Evolutionary conservation across 1,284 basidiomycete species (phyloP), one percentile per base, ranked within the genome.

Genomic region (Pascua sp.): DNA sequence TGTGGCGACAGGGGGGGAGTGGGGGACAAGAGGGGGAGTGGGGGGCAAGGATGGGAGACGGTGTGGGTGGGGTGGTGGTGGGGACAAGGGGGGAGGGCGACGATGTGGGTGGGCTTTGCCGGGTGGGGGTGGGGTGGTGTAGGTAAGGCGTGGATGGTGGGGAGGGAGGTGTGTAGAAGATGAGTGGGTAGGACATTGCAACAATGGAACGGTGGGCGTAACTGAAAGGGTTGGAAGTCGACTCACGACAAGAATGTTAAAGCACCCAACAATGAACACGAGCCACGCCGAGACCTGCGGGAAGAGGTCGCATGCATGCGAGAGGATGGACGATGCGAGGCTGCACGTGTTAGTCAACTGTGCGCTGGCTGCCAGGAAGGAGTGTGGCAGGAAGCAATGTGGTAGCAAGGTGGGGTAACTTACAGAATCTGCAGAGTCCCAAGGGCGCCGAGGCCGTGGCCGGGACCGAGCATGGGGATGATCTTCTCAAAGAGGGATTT

Each of bases 381-480:
- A 5, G 16, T 17, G 32, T 12, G 16, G 9, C 11, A 12, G 37
- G 18, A 42, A 7, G 2, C n/a, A n/a, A n/a, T 32, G 24, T 32
- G 24, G 24, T 32, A 32, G 3, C 4, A 32, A 32, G 24, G 24
- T 3, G 24, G 24, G 3, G 24, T 3, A 51, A 65, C 85, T 69
- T 66, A 88, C 86, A 91, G 79, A 77, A 85, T 84, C 75, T 94
- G 87, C 69, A 92, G 86, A 57, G 89, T 82, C 17, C 91, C 91
- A 7, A 92, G 81, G 32, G 88, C 82, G 40, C 90, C 90, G 17
- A 92, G 79, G 45, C 91, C 89, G 73, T 91, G 90, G 47, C 84
- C 81, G 13, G 80, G 81, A 10, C 91, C 90, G n/a, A 94, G 84
- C 47, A 93, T 84, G n/a, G 91, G 91, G 75, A 94, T 87, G 80